Base-by-base conservation (phyloP, 1,139 yeast species). In the Blastobotrys ciferrii region DNA sequence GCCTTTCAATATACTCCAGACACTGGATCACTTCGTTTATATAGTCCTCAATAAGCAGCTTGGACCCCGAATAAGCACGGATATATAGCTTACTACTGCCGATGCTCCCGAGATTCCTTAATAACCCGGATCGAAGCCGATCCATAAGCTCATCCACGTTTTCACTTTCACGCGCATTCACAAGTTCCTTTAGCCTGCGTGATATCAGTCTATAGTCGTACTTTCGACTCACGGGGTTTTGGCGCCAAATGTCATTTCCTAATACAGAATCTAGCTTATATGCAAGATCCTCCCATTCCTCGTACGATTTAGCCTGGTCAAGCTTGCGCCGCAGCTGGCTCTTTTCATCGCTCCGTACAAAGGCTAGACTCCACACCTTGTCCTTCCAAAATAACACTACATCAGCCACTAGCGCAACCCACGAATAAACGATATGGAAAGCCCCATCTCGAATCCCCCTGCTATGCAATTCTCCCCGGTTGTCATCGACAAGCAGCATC, bases 51-150 rank as follows among this genome's bases (percentile, higher is more conserved):
- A 92, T 91, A 54, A 88, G 74, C 47, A 80, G 71, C 67, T 92
- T 92, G 0, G 98, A 91, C 1, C 98, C 98, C 55, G 86, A 74
- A 59, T 87, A 85, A 0, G 96, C 82, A 55, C 89, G 81, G 50
- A 85, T 84, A 68, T 86, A 92, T 38, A 92, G 70, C 48, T 84
- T 77, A 58, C 84, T 83, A 58, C 85, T 88, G 2, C 95, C 80
- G 3, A 92, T 87, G 1, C 96, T 95, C 6, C 96, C 98, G 68
- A 92, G 85, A 63, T 92, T 92, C 30, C 98, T 71, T 43, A 92
- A 70, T 59, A 88, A 77, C 0, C 96, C 96, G 0, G 96, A 85
- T 41, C 96, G 71, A 42, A 92, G 75, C 40, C 86, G 71, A 20
- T 87, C 83, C 70, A 86, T 77, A 25, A 92, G 73, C 37, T 72